Conservation (phyloP, 306 rosid genomes). For the Notholithocarpus densiflorus region DNA sequence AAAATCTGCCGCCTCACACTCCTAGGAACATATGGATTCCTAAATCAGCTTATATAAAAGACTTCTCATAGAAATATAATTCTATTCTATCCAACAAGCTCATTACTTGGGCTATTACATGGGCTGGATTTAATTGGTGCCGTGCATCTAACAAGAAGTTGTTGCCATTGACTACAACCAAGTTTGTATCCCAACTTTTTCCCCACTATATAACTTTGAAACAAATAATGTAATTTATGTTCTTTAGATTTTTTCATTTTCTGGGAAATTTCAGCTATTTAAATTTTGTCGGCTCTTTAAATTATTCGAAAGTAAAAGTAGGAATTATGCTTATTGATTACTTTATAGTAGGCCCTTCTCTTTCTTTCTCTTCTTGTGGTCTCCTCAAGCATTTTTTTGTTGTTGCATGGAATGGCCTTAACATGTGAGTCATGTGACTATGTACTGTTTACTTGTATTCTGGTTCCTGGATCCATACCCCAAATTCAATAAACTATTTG, state of each 20-base stretch:
- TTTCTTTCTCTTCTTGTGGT: neutral
- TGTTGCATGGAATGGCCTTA: neutral
- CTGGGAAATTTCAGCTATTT: too few species aligned
- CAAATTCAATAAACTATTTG: neutral
- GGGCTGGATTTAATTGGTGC: too few species aligned
- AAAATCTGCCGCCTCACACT: too few species aligned
- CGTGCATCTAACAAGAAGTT: too few species aligned
- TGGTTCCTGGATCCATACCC: neutral
- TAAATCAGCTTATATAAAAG: too few species aligned
- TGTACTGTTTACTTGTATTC: neutral
- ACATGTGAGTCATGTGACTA: neutral
- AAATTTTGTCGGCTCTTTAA: neutral
- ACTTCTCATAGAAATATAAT: too few species aligned
- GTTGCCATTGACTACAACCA: too few species aligned
- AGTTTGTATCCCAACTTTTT: too few species aligned
- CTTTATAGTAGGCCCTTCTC: neutral
- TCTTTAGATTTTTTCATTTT: too few species aligned
- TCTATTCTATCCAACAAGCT: too few species aligned
- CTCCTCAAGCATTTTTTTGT: neutral
- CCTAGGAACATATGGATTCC: too few species aligned
- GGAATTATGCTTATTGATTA: neutral
- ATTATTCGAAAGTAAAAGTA: neutral
- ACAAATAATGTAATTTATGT: neutral
- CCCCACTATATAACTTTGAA: neutral
- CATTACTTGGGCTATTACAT: too few species aligned